Percentiles rank a stretch among this genome's conserved stretches.
These are phyloP conservation scores for Penicillium sp. DNA, from an alignment of 2,329 filamentous ascomycete species.

Conservation along the genomic window DNA sequence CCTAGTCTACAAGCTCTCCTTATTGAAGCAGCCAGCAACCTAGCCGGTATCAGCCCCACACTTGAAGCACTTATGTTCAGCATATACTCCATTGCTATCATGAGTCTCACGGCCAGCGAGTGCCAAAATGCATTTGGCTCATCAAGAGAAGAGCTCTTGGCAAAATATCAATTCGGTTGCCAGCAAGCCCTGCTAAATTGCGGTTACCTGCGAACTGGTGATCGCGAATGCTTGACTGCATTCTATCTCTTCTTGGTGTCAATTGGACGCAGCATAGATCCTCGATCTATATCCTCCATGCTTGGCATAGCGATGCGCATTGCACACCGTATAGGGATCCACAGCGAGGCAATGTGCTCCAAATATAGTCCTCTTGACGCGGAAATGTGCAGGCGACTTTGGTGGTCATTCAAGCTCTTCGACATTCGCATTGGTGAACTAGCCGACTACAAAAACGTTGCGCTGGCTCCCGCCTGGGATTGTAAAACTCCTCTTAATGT, in stretches of 20 bases:
- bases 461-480: constrained; percentile 43
- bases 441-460: constrained; percentile 45
- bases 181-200: constrained; percentile 46
- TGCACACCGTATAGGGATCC: constrained; percentile 63
- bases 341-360: constrained; percentile 54
- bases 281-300: constrained; percentile 54
- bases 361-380: constrained; percentile 52
- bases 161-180: constrained; percentile 43
- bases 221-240: constrained; percentile 48
- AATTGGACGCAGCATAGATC: constrained; percentile 56
- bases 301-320: constrained; percentile 63
- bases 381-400: constrained; percentile 65
- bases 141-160: constrained; percentile 37
- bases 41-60: constrained; percentile 51
- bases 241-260: constrained; percentile 53
- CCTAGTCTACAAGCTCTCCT: constrained; percentile 61
- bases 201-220: constrained; percentile 38
- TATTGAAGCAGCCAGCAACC: constrained; percentile 56
- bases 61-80: constrained; percentile 65
- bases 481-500: constrained; percentile 41
- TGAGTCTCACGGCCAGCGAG: constrained; percentile 54
- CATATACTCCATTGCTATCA: constrained; percentile 59
- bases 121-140: constrained; percentile 42
- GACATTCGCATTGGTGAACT: constrained; percentile 66
- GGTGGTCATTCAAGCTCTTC: constrained; percentile 67